Base-by-base conservation (phyloP, 176 grass and related monocot genomes). In the Carex myosuroides region DNA sequence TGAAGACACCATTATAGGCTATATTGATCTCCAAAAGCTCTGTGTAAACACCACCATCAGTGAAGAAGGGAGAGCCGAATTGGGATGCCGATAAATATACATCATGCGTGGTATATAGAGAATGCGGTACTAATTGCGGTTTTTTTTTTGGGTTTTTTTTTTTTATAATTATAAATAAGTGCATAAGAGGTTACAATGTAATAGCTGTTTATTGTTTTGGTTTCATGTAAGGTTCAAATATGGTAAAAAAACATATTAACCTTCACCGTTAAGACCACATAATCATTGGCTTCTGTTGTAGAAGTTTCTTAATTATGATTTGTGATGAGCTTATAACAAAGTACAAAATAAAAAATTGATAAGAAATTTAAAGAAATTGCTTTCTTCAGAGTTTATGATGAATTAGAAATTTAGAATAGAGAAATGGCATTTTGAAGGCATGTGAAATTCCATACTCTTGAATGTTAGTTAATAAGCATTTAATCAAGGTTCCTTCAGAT, bases 1-100 rank as follows among this genome's bases (percentile, higher is more conserved):
- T 10, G 96, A 99, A 84, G 96, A 99, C 84, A 99, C 93, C 2
- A 91, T 98, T 60, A 95, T 98, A 0, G 93, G 96, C 30, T 98
- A 92, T 75, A 87, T 99, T 66, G 96, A 99, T 83, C 92, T 99
- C 68, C 96, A 95, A 83, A 99, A 99, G 91, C 83, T 95, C 20
- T 99, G 93, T 44, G 81, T 60, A 86, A 95, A 99, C 56, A 90
- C 89, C 21, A 85, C 88, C 39, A 92, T 98, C n/a, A 90, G 62
- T 13, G 89, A 56, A 69, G 96, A 90, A 0, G 42, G 53, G 0
- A 90, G 91, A 74, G 24, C 80, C 59, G 91, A 85, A 82, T 83
- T 99, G 70, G 92, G 96, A 13, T 98, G 93, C 75, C 91, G 85
- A 84, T 94, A 90, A 93, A 57, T 41, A 44, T 10, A 26, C 14